These are phyloP conservation scores for Ascosphaera apis DNA, from an alignment of 2,329 filamentous ascomycete species.

Conservation along the genomic window DNA sequence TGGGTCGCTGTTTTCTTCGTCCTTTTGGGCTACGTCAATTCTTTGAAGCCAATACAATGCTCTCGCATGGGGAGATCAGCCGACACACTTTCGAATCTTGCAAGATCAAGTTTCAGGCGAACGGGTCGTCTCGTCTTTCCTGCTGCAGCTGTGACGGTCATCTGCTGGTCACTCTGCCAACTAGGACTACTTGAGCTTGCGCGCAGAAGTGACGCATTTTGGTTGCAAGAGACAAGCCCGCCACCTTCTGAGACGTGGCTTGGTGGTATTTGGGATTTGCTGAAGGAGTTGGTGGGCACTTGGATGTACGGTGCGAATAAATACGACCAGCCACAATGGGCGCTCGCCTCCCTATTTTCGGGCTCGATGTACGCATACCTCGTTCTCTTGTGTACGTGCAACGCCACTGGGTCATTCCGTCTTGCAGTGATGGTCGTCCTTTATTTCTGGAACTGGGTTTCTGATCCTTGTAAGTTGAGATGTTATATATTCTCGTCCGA, in stretches of 20 bases:
- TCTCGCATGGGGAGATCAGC: conserved; percentile 31
- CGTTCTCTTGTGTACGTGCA: conserved; percentile 28
- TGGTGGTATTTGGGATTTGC: conserved; percentile 21
- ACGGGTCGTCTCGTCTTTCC: conserved; percentile 36
- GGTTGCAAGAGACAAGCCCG: conserved; percentile 30
- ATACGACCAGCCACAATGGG: conserved; percentile 38
- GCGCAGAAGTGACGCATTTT: conserved; percentile 34
- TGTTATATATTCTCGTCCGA: background rate
- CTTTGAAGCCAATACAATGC: conserved; percentile 35
- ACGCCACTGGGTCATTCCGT: conserved; percentile 26
- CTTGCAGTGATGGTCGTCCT: conserved; percentile 25
- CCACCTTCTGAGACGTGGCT: conserved; percentile 18
- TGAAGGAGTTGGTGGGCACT: conserved; percentile 25
- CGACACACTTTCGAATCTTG: conserved; percentile 29
- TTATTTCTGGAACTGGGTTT: conserved; percentile 23
- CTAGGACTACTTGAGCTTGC: conserved; percentile 34
- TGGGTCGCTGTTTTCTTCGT: conserved; percentile 45
- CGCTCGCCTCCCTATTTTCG: conserved; percentile 29
- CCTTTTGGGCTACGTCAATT: conserved; percentile 41
- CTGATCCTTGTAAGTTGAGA: conserved; percentile 12
- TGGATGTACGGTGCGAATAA: conserved; percentile 29
- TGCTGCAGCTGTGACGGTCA: conserved; percentile 28
- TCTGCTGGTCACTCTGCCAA: conserved; percentile 33
- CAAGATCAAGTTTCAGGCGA: conserved; percentile 34
- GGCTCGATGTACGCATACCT: conserved; percentile 33